phyloP scores from a whole-genome alignment of 2,329 filamentous ascomycete genomes.

The Talaromyces sp. region DNA sequence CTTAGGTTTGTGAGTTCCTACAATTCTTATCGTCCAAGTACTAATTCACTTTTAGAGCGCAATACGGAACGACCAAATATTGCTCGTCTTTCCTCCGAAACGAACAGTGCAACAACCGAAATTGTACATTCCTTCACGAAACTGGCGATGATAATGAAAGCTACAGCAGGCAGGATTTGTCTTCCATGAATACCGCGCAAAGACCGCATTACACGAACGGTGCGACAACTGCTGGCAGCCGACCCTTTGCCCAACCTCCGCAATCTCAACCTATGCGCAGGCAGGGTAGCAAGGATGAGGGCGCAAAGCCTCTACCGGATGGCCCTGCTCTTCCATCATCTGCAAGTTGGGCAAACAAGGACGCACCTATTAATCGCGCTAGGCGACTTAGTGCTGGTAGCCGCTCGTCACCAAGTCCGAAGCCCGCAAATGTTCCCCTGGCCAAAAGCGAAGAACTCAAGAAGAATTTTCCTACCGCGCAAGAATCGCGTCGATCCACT shows the following conservation, averaged over 20 bases:
- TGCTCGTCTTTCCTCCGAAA: conserved; percentile 95
- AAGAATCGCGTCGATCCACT: conserved; percentile 29
- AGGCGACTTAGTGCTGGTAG: conserved; percentile 73
- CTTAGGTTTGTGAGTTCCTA: conserved; percentile 60
- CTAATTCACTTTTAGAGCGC: conserved; percentile 50
- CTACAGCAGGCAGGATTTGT: conserved; percentile 90
- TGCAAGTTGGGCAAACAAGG: conserved; percentile 82
- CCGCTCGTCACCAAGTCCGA: conserved; percentile 77
- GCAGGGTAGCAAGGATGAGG: conserved; percentile 70
- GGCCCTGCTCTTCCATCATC: conserved; percentile 88
- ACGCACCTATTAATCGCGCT: conserved; percentile 65
- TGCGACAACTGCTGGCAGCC: conserved; percentile 42
- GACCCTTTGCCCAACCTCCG: conserved; percentile 53
- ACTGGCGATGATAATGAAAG: conserved; percentile 97
- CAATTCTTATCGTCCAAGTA: not conserved
- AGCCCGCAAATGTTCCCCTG: conserved; percentile 52
- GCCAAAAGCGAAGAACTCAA: conserved; percentile 38
- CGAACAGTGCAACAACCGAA: conserved; percentile 90
- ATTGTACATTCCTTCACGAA: conserved; percentile 98
- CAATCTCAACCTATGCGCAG: conserved; percentile 63
- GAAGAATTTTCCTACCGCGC: conserved; percentile 29
- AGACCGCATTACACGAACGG: conserved; percentile 60
- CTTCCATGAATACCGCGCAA: conserved; percentile 90
- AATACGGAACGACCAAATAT: conserved; percentile 93
- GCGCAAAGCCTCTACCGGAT: conserved; percentile 62